Percentiles rank a stretch among this genome's conserved stretches.
Conservation (phyloP, 176 grass and related monocot genomes). For the Dactylis glomerata region DNA sequence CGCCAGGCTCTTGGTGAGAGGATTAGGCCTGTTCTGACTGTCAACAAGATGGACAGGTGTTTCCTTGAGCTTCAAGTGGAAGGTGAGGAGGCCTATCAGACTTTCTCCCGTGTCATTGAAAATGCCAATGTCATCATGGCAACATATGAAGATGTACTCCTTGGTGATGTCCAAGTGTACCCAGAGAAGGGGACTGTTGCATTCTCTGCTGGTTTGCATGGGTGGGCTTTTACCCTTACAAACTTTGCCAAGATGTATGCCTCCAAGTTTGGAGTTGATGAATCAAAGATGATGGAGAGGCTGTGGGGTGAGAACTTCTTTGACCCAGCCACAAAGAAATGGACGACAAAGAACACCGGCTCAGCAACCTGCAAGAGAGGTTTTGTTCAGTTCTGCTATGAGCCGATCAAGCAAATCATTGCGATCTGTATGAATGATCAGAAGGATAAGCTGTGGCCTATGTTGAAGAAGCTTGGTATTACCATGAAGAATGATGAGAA, state of each 20-base stretch:
- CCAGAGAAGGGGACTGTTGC: conserved; percentile 79
- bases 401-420: conserved; percentile 89
- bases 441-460: conserved; percentile 89
- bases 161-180: conserved; percentile 89
- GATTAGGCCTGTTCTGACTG: conserved; percentile 77
- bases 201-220: conserved; percentile 73
- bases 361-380: conserved; percentile 73
- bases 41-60: conserved; percentile 84
- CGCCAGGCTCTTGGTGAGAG: conserved; percentile 77
- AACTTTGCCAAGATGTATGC: conserved; percentile 90
- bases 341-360: conserved; percentile 63
- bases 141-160: conserved; percentile 68
- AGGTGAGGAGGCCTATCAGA: conserved; percentile 77
- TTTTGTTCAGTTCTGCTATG: conserved; percentile 84
- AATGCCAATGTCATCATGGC: conserved; percentile 87
- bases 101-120: conserved; percentile 63
- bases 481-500: conserved; percentile 75
- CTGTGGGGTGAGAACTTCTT: conserved; percentile 93
- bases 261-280: conserved; percentile 82
- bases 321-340: conserved; percentile 79
- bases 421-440: conserved; percentile 76
- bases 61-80: conserved; percentile 85
- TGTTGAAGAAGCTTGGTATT: conserved; percentile 75
- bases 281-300: conserved; percentile 86
- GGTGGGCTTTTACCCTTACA: conserved; percentile 75